Conservation (phyloP, 768 basidiomycete genomes). For the Leucosporidium scottii region DNA sequence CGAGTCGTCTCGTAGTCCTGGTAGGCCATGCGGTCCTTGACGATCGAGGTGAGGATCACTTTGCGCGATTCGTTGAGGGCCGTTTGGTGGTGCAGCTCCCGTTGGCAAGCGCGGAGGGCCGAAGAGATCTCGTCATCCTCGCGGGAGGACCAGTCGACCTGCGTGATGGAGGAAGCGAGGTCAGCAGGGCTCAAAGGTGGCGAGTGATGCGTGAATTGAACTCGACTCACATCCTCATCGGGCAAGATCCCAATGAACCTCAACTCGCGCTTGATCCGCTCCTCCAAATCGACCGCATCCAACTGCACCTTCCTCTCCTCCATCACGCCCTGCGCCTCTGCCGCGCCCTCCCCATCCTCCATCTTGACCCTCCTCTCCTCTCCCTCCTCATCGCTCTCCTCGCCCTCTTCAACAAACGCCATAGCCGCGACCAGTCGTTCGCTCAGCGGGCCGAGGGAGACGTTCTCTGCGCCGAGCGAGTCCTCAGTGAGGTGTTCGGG, state of each 20-base stretch:
- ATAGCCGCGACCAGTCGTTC: constrained; percentile 36
- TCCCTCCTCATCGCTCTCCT: constrained; percentile 5
- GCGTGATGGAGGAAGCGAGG: constrained; percentile 47
- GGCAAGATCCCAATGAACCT: constrained; percentile 45
- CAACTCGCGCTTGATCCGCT: constrained; percentile 45
- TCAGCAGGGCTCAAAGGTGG: not conserved
- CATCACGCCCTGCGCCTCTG: constrained; percentile 73
- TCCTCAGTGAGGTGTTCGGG: constrained; percentile 69
- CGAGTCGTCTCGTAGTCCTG: constrained; percentile 82
- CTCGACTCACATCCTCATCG: constrained; percentile 38
- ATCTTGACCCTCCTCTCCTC: constrained; percentile 48
- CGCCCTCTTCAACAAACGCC: constrained; percentile 17
- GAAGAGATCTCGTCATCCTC: constrained; percentile 85
- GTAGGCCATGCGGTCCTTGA: constrained; percentile 78
- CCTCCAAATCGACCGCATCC: constrained; percentile 45
- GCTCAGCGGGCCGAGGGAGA: constrained; percentile 32
- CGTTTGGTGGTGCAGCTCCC: constrained; percentile 66
- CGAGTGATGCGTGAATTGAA: not conserved
- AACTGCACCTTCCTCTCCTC: constrained; percentile 46
- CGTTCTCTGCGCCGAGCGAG: constrained; percentile 43
- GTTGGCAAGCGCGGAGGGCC: constrained; percentile 79
- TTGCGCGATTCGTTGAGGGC: constrained; percentile 78
- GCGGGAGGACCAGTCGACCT: constrained; percentile 47
- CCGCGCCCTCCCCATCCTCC: constrained; percentile 66
- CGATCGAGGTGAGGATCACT: constrained; percentile 61